Evolutionary conservation across 2,329 filamentous ascomycete species (phyloP).

Genomic region (Colletotrichum abscissum): DNA sequence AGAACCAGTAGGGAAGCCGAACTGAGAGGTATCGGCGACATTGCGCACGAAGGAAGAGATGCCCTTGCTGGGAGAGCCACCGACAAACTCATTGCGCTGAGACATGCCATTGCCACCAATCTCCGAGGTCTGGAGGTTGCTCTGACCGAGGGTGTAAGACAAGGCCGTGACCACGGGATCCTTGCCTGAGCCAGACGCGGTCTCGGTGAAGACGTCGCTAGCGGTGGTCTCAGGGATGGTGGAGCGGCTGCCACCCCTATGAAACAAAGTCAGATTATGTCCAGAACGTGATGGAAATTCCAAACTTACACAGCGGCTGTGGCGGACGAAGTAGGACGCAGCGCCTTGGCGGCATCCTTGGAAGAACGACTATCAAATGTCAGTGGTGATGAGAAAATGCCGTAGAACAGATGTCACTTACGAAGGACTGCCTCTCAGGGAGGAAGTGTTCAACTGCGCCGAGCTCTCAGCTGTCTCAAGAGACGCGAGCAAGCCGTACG

Average conservation of each 20-base stretch:
- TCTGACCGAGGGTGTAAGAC: constrained; percentile 17
- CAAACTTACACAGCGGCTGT: constrained; percentile 24
- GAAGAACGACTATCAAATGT: constrained; percentile 14
- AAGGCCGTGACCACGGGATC: background rate
- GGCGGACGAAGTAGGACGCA: constrained; percentile 29
- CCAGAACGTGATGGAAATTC: too few species aligned
- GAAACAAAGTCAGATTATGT: background rate
- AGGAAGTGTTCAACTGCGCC: constrained; percentile 4
- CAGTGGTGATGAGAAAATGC: background rate
- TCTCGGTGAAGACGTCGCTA: constrained; percentile 23
- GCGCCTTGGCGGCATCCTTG: constrained; percentile 9
- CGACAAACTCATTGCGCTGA: constrained; percentile 7
- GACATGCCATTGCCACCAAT: background rate
- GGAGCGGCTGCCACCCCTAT: background rate
- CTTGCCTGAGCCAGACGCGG: background rate
- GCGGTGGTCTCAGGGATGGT: background rate
- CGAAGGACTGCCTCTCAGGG: constrained; percentile 24
- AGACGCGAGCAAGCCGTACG: background rate
- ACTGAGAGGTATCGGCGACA: constrained; percentile 59
- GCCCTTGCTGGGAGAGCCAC: constrained; percentile 24
- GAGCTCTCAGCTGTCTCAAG: background rate
- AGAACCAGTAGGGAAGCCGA: constrained; percentile 62
- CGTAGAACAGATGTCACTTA: background rate
- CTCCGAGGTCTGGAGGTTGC: constrained; percentile 11
- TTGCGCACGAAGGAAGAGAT: constrained; percentile 5